These are phyloP conservation scores for Serendipita vermifera DNA, from an alignment of 768 basidiomycete genomes.

Conservation along the genomic window DNA sequence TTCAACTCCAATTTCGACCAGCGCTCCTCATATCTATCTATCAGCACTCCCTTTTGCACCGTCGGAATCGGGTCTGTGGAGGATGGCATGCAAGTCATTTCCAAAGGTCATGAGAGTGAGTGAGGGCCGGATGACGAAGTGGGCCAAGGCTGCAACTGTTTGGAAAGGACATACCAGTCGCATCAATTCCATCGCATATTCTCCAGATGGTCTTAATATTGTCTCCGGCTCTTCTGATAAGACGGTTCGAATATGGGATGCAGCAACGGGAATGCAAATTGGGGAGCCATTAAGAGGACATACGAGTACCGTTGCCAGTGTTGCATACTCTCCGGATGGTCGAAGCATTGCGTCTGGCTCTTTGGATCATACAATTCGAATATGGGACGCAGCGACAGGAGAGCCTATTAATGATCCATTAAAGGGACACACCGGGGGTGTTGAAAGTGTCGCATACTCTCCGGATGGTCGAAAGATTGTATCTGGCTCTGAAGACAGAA, in stretches of 20 bases:
- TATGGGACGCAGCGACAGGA: slow-evolving; percentile 20
- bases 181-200: slow-evolving; percentile 21
- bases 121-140: too few species aligned
- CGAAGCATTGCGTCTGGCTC: slow-evolving; percentile 21
- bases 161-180: slow-evolving; percentile 15
- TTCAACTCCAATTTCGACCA: too few species aligned
- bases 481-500: slow-evolving; percentile 10
- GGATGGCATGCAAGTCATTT: too few species aligned
- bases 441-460: slow-evolving; percentile 11
- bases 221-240: slow-evolving; percentile 24
- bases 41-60: too few species aligned
- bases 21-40: too few species aligned
- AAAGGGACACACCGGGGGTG: not conserved
- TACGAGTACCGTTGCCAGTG: slow-evolving; percentile 15
- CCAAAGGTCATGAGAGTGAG: too few species aligned
- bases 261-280: slow-evolving; percentile 16
- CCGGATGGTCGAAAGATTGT: not conserved
- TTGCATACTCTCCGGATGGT: slow-evolving; percentile 20
- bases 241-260: slow-evolving; percentile 23
- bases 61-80: too few species aligned
- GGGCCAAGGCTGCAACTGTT: too few species aligned
- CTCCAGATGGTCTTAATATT: slow-evolving; percentile 21
- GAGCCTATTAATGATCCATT: slow-evolving; percentile 16
- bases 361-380: slow-evolving; percentile 23
- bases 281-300: slow-evolving; percentile 2